Conservation (phyloP, 805 yeast genomes). For the Candida piceae region DNA sequence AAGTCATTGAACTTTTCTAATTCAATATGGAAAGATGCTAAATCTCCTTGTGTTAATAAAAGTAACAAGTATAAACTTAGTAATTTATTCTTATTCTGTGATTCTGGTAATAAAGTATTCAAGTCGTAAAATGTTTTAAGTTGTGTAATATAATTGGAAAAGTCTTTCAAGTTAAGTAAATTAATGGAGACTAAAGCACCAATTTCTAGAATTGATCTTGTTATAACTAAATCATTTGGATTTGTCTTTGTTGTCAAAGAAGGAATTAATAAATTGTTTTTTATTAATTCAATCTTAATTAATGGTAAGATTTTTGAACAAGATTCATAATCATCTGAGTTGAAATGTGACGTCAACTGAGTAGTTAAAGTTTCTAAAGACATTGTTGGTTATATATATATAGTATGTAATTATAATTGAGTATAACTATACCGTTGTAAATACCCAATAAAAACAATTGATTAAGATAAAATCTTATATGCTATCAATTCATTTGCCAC, state of each 20-base stretch:
- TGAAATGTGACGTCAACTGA: conserved; percentile 62
- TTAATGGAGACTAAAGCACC: conserved; percentile 81
- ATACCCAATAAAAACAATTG: too few relatives aligned
- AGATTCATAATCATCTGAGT: conserved; percentile 51
- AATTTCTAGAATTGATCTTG: conserved; percentile 80
- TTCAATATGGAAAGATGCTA: conserved; percentile 87
- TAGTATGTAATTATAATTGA: too few relatives aligned
- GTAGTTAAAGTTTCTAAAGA: conserved; percentile 67
- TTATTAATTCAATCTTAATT: conserved; percentile 74
- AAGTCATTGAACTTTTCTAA: conserved; percentile 63
- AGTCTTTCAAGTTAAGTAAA: conserved; percentile 52
- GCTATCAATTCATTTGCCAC: too few relatives aligned
- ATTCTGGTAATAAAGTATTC: conserved; percentile 24
- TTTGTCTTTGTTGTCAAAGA: conserved; percentile 33
- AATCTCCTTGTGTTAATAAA: conserved; percentile 74
- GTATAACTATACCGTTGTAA: too few relatives aligned
- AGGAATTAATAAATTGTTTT: conserved; percentile 75
- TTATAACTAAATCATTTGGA: conserved; percentile 64
- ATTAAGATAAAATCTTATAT: not conserved
- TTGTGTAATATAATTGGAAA: conserved; percentile 68
- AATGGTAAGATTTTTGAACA: conserved; percentile 63
- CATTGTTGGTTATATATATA: too few relatives aligned
- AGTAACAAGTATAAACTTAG: conserved; percentile 72
- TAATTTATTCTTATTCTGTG: conserved; percentile 66
- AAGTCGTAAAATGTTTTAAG: conserved; percentile 70